Percentiles rank a stretch among this genome's conserved stretches.
Evolutionary conservation across 306 rosid genomes (phyloP).

Genomic region (Casuarina cunninghamiana): DNA sequence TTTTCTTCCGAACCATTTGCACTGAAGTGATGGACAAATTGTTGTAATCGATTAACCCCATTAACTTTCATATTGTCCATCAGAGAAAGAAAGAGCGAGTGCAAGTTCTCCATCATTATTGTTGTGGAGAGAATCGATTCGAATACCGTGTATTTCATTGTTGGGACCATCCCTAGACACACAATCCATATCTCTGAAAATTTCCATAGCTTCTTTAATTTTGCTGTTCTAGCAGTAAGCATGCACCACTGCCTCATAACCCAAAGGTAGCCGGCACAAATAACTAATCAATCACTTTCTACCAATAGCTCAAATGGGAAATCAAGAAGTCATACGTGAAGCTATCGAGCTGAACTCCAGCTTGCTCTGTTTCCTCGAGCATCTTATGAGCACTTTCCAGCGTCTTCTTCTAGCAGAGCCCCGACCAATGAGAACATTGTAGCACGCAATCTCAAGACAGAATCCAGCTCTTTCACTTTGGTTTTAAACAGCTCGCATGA

Average conservation of each 20-base stretch:
- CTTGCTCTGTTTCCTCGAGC: conserved; percentile 61
- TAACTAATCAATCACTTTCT: conserved; percentile 54
- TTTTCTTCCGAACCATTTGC: conserved; percentile 44
- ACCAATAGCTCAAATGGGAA: conserved; percentile 55
- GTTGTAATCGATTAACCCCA: conserved; percentile 61
- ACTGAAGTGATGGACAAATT: conserved; percentile 37
- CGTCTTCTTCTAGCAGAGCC: conserved; percentile 70
- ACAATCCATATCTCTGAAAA: conserved; percentile 54
- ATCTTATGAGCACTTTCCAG: conserved; percentile 47
- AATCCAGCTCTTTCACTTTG: conserved; percentile 43
- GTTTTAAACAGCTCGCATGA: conserved; percentile 59
- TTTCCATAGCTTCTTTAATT: conserved; percentile 53
- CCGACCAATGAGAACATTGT: conserved; percentile 59
- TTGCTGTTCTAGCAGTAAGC: conserved; percentile 57
- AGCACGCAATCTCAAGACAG: conserved; percentile 53
- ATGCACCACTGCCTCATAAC: conserved; percentile 70
- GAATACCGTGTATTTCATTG: conserved; percentile 56
- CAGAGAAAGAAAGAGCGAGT: conserved; percentile 30
- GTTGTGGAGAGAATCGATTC: conserved; percentile 68
- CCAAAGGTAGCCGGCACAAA: conserved; percentile 54
- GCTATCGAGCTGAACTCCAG: conserved; percentile 56
- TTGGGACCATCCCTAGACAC: conserved; percentile 56
- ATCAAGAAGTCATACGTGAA: conserved; percentile 75
- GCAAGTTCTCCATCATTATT: conserved; percentile 42
- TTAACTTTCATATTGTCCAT: conserved; percentile 60